phyloP scores from a whole-genome alignment of 805 yeast species.

The Pichia kluyveri region DNA sequence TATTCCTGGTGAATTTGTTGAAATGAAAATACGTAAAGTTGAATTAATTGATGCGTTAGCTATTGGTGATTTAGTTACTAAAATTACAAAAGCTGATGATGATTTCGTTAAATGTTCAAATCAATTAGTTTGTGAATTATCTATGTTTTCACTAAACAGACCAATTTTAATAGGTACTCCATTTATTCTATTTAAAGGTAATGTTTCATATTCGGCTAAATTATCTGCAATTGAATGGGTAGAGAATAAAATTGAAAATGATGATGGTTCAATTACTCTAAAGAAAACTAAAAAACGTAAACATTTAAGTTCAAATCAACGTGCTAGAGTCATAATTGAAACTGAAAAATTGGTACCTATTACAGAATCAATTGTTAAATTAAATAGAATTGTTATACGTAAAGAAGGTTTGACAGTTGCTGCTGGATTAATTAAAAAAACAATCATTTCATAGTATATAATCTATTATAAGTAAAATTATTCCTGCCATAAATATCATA shows the following conservation, averaged over 20 bases:
- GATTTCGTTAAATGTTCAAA: constrained; percentile 33
- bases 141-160: constrained; percentile 55
- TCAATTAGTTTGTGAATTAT: constrained; percentile 45
- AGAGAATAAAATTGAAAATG: constrained; percentile 21
- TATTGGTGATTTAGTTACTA: constrained; percentile 59
- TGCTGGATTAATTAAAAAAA: constrained; percentile 22
- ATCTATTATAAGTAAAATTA: constrained; percentile 48
- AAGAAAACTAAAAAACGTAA: constrained; percentile 40
- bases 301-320: constrained; percentile 53
- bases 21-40: constrained; percentile 31
- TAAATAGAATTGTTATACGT: constrained; percentile 64
- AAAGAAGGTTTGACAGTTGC: constrained; percentile 65
- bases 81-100: background rate
- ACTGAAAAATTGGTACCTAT: constrained; percentile 3
- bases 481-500: constrained; percentile 46
- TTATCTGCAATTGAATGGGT: constrained; percentile 35
- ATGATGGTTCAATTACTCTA: constrained; percentile 8
- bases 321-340: constrained; percentile 45
- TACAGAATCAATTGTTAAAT: constrained; percentile 8
- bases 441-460: constrained; percentile 26
- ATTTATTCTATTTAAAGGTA: constrained; percentile 67
- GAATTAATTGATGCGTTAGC: constrained; percentile 36
- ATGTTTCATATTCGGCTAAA: constrained; percentile 62
- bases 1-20: constrained; percentile 46
- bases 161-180: constrained; percentile 79